Percentiles rank a stretch among this genome's conserved stretches.
Evolutionary conservation across 2,329 filamentous ascomycete genomes (phyloP).

Genomic region (Calonectria pteridis): DNA sequence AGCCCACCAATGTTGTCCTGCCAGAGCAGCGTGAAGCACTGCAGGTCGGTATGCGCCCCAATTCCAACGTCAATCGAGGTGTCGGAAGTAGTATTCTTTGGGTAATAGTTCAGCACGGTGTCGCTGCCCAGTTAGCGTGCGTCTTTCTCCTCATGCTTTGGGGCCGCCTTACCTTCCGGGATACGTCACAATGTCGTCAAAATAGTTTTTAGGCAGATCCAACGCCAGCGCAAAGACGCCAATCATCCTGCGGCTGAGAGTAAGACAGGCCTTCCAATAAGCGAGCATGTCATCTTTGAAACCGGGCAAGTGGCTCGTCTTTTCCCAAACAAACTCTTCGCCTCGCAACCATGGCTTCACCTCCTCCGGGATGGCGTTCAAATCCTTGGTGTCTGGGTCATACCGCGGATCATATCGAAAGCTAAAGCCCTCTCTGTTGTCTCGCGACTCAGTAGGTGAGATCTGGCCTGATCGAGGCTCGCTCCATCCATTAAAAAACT

Average conservation of each 20-base stretch:
- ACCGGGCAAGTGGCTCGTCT: constrained; percentile 53
- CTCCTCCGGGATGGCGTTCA: constrained; percentile 57
- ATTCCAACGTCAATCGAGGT: constrained; percentile 11
- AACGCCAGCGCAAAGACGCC: constrained; percentile 67
- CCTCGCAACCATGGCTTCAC: constrained; percentile 56
- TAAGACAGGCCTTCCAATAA: constrained; percentile 63
- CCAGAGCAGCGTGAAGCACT: constrained; percentile 48
- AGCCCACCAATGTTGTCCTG: constrained; percentile 53
- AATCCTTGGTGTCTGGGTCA: constrained; percentile 59
- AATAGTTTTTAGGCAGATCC: constrained; percentile 65
- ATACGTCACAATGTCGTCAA: constrained; percentile 54
- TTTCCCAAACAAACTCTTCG: constrained; percentile 66
- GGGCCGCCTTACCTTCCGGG: constrained; percentile 2
- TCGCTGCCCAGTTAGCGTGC: not conserved
- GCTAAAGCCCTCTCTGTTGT: constrained; percentile 64
- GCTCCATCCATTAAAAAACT: constrained; percentile 13
- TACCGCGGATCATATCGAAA: constrained; percentile 66
- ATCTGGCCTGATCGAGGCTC: not conserved
- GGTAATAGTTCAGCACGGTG: constrained; percentile 20
- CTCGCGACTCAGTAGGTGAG: constrained; percentile 55
- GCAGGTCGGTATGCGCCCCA: constrained; percentile 51
- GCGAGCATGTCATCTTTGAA: constrained; percentile 61
- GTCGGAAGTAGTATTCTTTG: constrained; percentile 7
- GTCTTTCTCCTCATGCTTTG: not conserved
- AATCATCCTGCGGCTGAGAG: constrained; percentile 63